Percentiles rank a stretch among this genome's conserved stretches.
phyloP scores from a whole-genome alignment of 495 filamentous ascomycete species.

The Lasiosphaeris hirsuta region DNA sequence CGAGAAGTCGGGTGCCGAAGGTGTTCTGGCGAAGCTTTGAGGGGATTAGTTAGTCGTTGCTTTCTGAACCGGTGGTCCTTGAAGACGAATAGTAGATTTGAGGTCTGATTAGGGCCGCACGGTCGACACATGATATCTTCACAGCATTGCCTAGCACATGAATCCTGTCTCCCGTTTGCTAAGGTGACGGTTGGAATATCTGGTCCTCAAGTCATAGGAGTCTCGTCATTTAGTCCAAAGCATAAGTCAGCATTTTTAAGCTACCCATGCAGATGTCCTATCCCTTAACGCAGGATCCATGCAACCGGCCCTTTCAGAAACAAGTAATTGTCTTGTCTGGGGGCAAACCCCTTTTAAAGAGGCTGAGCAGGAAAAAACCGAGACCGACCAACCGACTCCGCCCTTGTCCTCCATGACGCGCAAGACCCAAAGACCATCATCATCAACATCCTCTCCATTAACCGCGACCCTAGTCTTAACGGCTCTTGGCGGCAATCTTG shows the following conservation, averaged over 20 bases:
- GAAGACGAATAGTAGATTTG: constrained; percentile 13
- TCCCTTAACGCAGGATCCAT: constrained; percentile 28
- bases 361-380: constrained; percentile 33
- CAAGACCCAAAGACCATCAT: constrained; percentile 25
- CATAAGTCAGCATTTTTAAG: constrained; percentile 34
- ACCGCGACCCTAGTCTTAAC: constrained; percentile 55
- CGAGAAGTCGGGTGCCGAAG: constrained; percentile 70
- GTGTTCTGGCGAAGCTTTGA: constrained; percentile 66
- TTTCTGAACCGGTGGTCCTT: background rate
- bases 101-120: background rate
- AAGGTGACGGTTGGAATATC: too few relatives aligned
- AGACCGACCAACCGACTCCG: constrained; percentile 39
- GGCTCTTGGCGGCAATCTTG: constrained; percentile 84
- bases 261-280: constrained; percentile 36
- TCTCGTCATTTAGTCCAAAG: constrained; percentile 14
- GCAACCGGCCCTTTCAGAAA: constrained; percentile 31
- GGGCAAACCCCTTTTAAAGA: constrained; percentile 28
- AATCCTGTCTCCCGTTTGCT: background rate
- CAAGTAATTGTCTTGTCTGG: constrained; percentile 27
- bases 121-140: constrained; percentile 1
- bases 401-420: constrained; percentile 27
- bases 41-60: background rate
- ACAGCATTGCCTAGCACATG: background rate
- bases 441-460: constrained; percentile 14
- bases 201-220: too few relatives aligned